These are phyloP conservation scores for Dictyophora rubrovolvata DNA, from an alignment of 768 basidiomycete genomes.

Conservation along the genomic window DNA sequence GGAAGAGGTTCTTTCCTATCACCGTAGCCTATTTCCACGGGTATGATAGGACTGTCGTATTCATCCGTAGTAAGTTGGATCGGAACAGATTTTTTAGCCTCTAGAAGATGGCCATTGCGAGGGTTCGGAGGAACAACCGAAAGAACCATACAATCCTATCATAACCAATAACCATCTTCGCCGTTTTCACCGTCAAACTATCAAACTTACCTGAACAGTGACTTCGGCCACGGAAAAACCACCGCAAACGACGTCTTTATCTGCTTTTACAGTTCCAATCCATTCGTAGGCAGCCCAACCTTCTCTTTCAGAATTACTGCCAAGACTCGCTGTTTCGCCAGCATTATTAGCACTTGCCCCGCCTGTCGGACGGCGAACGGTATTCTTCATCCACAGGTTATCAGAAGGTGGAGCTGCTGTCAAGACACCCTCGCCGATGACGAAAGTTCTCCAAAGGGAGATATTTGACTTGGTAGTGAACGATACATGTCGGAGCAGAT, in stretches of 20 bases:
- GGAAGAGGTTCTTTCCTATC: neutral
- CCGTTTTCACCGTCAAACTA: no score
- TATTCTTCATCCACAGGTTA: conserved; percentile 3
- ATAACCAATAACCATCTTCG: no score
- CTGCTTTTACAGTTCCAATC: conserved; percentile 52
- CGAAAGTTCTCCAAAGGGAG: conserved; percentile 5
- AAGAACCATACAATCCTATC: conserved; percentile 56
- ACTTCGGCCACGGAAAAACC: conserved; percentile 61
- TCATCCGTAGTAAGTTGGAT: conserved; percentile 55
- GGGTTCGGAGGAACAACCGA: conserved; percentile 50
- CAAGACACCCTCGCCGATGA: conserved; percentile 45
- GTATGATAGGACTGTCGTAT: conserved; percentile 23
- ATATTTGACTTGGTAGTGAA: conserved; percentile 31
- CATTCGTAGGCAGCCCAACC: conserved; percentile 26
- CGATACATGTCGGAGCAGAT: conserved; percentile 58
- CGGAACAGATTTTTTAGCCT: conserved; percentile 53
- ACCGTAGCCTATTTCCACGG: neutral
- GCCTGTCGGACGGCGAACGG: neutral
- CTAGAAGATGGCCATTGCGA: conserved; percentile 42
- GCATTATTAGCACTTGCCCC: neutral
- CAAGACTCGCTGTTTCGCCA: neutral
- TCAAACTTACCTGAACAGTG: conserved; percentile 44
- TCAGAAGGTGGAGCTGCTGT: conserved; percentile 1
- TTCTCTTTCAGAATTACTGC: conserved; percentile 2
- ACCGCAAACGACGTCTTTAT: conserved; percentile 41